These are phyloP conservation scores for Candida sp. DNA, from an alignment of 1,139 yeast genomes.

Conservation along the genomic window DNA sequence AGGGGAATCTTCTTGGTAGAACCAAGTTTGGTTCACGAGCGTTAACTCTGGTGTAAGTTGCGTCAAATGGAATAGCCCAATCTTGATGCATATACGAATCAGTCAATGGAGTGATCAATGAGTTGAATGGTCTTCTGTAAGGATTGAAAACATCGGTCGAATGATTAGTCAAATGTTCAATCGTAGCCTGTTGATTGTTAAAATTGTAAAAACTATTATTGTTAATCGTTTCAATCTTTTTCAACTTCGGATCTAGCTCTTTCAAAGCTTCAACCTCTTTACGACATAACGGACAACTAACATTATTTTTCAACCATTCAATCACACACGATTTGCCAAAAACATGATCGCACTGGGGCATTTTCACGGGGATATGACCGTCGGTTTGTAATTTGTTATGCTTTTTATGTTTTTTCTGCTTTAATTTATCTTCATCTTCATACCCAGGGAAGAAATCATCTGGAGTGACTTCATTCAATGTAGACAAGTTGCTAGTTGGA, in stretches of 20 bases:
- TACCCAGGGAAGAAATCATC: conserved; percentile 34
- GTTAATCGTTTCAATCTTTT: conserved; percentile 12
- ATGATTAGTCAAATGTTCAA: conserved; percentile 23
- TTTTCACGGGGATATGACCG: conserved; percentile 38
- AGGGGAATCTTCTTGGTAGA: conserved; percentile 31
- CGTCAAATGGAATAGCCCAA: conserved; percentile 28
- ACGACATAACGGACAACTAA: conserved; percentile 46
- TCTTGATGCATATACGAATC: conserved; percentile 38
- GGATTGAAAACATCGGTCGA: conserved; percentile 42
- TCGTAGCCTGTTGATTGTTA: conserved; percentile 15
- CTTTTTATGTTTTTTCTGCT: conserved; percentile 10
- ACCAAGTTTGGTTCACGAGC: conserved; percentile 24
- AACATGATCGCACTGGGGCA: conserved; percentile 42
- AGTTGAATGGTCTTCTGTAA: conserved; percentile 33
- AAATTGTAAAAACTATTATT: conserved; percentile 11
- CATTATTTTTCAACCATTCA: conserved; percentile 41
- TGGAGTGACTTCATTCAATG: conserved; percentile 18
- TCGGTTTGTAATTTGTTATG: conserved; percentile 13
- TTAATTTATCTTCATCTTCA: conserved; percentile 12
- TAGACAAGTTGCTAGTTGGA: conserved; percentile 28
- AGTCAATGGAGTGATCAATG: conserved; percentile 39
- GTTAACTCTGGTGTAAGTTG: conserved; percentile 6
- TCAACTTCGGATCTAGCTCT: conserved; percentile 18
- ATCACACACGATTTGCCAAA: conserved; percentile 42
- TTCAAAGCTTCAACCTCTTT: conserved; percentile 34